Conservation (phyloP, 345 rosid species). For the Camelina sativa region DNA sequence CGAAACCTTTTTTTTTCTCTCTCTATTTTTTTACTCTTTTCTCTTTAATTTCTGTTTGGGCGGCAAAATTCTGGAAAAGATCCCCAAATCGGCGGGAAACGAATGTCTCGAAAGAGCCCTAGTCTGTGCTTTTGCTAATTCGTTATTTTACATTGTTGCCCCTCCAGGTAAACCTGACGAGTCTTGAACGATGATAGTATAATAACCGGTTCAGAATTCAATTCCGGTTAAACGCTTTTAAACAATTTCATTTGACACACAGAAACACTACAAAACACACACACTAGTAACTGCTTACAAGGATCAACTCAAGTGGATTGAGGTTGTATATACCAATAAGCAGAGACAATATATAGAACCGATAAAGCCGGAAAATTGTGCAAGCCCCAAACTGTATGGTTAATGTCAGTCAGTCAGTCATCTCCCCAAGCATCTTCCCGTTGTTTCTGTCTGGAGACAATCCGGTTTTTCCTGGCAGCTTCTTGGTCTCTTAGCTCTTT, state of each 20-base stretch:
- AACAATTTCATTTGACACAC: constrained; percentile 12
- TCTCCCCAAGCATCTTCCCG: constrained; percentile 92
- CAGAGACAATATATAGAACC: not conserved
- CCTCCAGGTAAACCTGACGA: not conserved
- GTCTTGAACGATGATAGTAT: not conserved
- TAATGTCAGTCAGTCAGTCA: constrained; percentile 44
- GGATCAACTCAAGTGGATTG: constrained; percentile 26
- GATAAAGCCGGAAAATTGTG: constrained; percentile 26
- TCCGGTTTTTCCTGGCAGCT: constrained; percentile 82
- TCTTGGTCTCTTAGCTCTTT: constrained; percentile 75
- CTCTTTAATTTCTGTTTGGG: constrained; percentile 9
- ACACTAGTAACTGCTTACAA: not conserved
- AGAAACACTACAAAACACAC: constrained; percentile 4
- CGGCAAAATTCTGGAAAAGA: constrained; percentile 9
- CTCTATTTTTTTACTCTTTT: too few species aligned
- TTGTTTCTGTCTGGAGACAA: constrained; percentile 74
- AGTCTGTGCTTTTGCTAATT: not conserved
- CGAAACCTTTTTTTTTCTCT: not conserved
- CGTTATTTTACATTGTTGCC: constrained; percentile 23
- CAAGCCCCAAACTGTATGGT: not conserved
- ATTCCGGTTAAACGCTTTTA: constrained; percentile 14
- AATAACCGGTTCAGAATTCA: constrained; percentile 18
- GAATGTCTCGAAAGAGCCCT: constrained; percentile 22
- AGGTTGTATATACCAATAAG: constrained; percentile 22
- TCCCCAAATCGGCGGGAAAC: constrained; percentile 28